Conservation (phyloP, 1,139 yeast species). For the Blastobotrys serpentis region DNA sequence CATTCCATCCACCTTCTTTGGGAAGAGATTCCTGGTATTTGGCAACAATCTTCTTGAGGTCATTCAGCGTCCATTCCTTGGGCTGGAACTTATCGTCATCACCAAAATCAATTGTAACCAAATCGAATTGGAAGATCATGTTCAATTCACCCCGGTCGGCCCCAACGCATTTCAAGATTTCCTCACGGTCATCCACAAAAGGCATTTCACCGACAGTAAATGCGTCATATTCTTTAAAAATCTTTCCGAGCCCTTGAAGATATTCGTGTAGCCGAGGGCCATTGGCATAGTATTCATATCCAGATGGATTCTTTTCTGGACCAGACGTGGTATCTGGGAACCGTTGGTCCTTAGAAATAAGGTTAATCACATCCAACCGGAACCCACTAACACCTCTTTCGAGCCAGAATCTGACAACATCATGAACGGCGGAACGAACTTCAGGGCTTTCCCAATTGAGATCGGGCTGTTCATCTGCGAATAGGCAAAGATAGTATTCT, state of each 20-base stretch:
- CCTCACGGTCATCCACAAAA: conserved; percentile 42
- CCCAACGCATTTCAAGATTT: conserved; percentile 48
- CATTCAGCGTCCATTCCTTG: conserved; percentile 42
- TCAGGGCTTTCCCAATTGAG: conserved; percentile 60
- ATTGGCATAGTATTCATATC: conserved; percentile 39
- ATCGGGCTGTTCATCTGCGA: conserved; percentile 56
- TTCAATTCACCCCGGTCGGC: conserved; percentile 51
- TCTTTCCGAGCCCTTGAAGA: conserved; percentile 52
- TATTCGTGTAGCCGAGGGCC: conserved; percentile 60
- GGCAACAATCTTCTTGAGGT: conserved; percentile 47
- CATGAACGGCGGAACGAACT: conserved; percentile 51
- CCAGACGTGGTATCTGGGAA: conserved; percentile 55
- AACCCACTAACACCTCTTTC: conserved; percentile 60
- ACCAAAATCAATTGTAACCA: conserved; percentile 42
- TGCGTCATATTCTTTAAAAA: conserved; percentile 51
- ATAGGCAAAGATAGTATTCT: conserved; percentile 55
- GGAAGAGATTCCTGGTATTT: conserved; percentile 43
- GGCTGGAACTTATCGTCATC: conserved; percentile 39
- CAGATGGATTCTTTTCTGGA: conserved; percentile 45
- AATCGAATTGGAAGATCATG: conserved; percentile 52
- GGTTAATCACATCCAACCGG: conserved; percentile 55
- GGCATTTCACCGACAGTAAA: conserved; percentile 58
- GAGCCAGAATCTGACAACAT: conserved; percentile 53
- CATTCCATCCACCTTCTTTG: conserved; percentile 61
- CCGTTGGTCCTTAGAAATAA: conserved; percentile 52